Base-by-base conservation (phyloP, 805 yeast genomes). In the Yarrowia osloensis region DNA sequence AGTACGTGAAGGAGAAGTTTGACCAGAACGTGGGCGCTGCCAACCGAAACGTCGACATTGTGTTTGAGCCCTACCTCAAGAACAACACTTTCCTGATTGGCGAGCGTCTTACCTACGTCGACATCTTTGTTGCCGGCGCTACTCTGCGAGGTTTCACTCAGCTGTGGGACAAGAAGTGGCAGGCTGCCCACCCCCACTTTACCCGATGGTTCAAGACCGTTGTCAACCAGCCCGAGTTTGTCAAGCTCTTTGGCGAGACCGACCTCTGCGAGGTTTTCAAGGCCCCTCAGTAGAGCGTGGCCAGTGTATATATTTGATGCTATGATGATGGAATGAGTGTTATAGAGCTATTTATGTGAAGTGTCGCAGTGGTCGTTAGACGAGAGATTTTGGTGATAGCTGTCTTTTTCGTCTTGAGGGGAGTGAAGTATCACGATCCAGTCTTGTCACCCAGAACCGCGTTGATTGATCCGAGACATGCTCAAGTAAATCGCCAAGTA, bases 1-100 rank as follows among this genome's bases (percentile, higher is more conserved):
- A 95, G 71, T 91, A 85, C 87, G 88, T 89, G 88, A 88, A 89
- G 85, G 88, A 87, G 80, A 69, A 22, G 67, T 85, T 84, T 68
- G 89, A 87, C 68, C 81, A 79, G 37, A 79, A 79, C 52, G 17
- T 28, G 9, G 67, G 40, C 0, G 13, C 19, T 6, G 66, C 68
- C 19, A 83, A 73, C 22, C 71, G 74, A 68, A 74, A 82, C 71
- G 83, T 80, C 49, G 74, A 73, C 61, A 75, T 81, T 63, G 80
- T 83, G 69, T 47, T 74, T 21, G 95, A 89, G 81, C 76, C 77
- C 46, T 84, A 86, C 81, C 82, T 87, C 73, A 76, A 81, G 70
- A 81, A 82, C 72, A 80, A 82, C 84, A 87, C 91, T 65, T 90
- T 80, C 80, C 83, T 89, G 72, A 92, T 84, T 69, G 89, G 90